Conservation (phyloP, 306 rosid species). For the Cucurbita pepo region DNA sequence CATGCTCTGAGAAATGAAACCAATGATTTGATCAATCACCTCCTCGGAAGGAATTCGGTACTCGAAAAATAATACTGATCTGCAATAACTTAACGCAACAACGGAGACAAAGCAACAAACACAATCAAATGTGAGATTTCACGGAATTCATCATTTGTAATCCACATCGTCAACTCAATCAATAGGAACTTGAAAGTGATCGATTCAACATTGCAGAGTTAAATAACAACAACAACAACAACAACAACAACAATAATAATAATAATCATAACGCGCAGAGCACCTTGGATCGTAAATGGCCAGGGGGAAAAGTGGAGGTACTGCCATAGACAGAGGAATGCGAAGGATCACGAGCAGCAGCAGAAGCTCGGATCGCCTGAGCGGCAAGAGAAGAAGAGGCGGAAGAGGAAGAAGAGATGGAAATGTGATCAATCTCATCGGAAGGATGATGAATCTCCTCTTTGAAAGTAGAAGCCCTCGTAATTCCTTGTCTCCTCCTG, state of each 20-base stretch:
- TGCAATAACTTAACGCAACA: neutral
- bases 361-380: constrained; percentile 67
- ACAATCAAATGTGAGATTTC: neutral
- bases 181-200: neutral
- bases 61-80: neutral
- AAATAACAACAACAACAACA: neutral
- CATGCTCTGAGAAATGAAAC: neutral
- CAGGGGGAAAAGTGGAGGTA: constrained; percentile 10
- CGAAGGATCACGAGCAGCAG: constrained; percentile 33
- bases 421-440: constrained; percentile 8
- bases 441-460: constrained; percentile 48
- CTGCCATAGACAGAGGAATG: constrained; percentile 20
- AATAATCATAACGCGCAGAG: no score
- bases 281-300: constrained; percentile 49
- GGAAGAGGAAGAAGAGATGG: constrained; percentile 10
- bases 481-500: constrained; percentile 64
- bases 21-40: neutral
- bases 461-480: constrained; percentile 63
- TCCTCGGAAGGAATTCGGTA: neutral
- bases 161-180: neutral
- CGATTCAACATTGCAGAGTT: neutral
- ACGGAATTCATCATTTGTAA: neutral
- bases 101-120: neutral
- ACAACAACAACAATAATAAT: neutral
- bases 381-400: constrained; percentile 47